Base-by-base conservation (phyloP, 225 moss, liverwort and hornwort species). In the Asterella californica region DNA sequence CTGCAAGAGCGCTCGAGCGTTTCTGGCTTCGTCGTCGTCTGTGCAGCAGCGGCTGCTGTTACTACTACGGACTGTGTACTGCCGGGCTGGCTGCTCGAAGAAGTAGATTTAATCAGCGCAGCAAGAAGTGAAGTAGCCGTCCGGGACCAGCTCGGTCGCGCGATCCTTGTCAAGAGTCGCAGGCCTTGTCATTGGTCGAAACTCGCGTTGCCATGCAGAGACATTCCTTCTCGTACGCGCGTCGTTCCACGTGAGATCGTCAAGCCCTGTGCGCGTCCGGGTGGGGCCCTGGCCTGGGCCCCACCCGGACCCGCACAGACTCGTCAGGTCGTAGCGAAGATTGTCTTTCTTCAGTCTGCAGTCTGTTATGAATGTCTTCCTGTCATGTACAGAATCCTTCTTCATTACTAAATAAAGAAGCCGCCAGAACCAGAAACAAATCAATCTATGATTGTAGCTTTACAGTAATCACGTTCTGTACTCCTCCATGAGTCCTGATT, bases 161-260 rank as follows among this genome's bases (percentile, higher is more conserved):
- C 37, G 75, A 76, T 76, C 75, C 75, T 76, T 37, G 75, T 76
- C 75, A 37, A 59, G 57, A 22, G 59, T 59, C 59, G 75, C 75
- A 54, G 33, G 75, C 59, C 9, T 33, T 59, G 3, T 21, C 33
- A 76, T 76, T 76, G 75, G 59, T 59, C 37, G 21, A 37, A 27
- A 0, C 6, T 6, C n/a, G 17, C 30, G 15, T 10, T 15, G 25
- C 48, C 45, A 46, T 65, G 65, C 65, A 65, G 32, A 52, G 32
- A 50, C 73, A 52, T 24, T 49, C 18, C 15, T 30, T 74, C n/a
- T 17, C 32, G 10, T 6, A 27, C 50, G 52, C 52, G 53, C 21
- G 29, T 53, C 52, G 9, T 11, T 17, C 52, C 74, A 53, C 52
- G 30, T 54, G 52, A 74, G 32, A 52, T 21, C 33, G 5, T 50